Conservation (phyloP, 2,329 filamentous ascomycete genomes). For the Rhytidhysteron rufulum region DNA sequence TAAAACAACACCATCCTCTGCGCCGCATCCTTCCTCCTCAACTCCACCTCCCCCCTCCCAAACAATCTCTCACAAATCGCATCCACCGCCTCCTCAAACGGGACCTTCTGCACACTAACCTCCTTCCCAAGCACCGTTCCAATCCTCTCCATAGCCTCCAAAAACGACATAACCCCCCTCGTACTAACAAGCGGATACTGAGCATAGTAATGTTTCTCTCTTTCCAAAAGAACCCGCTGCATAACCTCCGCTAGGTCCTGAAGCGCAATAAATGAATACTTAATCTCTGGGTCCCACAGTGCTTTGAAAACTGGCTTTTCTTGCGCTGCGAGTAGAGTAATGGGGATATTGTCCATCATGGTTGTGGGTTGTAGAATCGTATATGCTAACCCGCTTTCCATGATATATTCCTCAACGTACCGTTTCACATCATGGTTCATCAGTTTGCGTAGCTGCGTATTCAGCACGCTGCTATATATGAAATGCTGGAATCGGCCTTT, state of each 20-base stretch:
- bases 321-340: constrained; percentile 15
- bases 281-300: constrained; percentile 15
- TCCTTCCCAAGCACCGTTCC: constrained; percentile 19
- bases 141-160: constrained; percentile 14
- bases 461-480: constrained; percentile 30
- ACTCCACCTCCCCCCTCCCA: constrained; percentile 4
- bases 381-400: constrained; percentile 29
- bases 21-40: constrained; percentile 6
- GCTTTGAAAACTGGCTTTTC: constrained; percentile 15
- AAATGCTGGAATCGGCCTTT: constrained; percentile 29
- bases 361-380: constrained; percentile 35
- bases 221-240: constrained; percentile 15
- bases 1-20: constrained; percentile 16
- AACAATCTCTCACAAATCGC: constrained; percentile 6
- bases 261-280: constrained; percentile 22
- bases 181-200: constrained; percentile 24
- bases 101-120: constrained; percentile 13
- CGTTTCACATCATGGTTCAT: constrained; percentile 36
- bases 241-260: constrained; percentile 23
- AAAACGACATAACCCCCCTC: constrained; percentile 11
- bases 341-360: constrained; percentile 29
- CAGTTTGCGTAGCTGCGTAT: constrained; percentile 31
- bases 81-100: constrained; percentile 16
- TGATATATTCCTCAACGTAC: constrained; percentile 32
- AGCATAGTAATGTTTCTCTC: constrained; percentile 24